These are phyloP conservation scores for Nelumbo lutea DNA, from an alignment of 164 flowering plant genomes.

Conservation along the genomic window DNA sequence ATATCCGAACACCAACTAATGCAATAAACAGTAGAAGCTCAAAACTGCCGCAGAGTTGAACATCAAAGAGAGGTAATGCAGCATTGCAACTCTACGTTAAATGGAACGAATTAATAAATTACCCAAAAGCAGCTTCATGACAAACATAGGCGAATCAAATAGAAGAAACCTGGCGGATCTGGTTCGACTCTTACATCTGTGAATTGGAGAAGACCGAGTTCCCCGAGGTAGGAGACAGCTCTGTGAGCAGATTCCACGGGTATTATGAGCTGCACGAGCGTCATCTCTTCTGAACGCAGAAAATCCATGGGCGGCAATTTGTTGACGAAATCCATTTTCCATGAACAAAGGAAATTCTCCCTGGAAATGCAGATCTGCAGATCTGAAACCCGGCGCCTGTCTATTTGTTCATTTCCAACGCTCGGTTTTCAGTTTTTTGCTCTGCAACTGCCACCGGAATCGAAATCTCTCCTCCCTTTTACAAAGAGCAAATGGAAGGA, in stretches of 20 bases:
- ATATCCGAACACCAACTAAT: not conserved
- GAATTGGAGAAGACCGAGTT: conserved; percentile 87
- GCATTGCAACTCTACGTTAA: not conserved
- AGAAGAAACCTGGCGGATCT: not conserved
- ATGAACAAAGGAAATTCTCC: conserved; percentile 9
- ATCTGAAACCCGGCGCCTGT: conserved; percentile 15
- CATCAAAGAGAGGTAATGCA: not conserved
- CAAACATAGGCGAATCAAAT: not conserved
- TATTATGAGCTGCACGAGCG: conserved; percentile 73
- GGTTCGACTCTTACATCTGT: conserved; percentile 51
- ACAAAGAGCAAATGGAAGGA: no score
- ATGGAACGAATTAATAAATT: not conserved
- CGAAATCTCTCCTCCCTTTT: not conserved
- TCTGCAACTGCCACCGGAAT: conserved; percentile 30
- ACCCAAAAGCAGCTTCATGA: not conserved
- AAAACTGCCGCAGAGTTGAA: not conserved
- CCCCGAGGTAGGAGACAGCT: conserved; percentile 82
- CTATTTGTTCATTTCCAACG: not conserved
- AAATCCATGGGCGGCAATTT: conserved; percentile 83
- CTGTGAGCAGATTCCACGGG: conserved; percentile 91
- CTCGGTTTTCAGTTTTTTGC: conserved; percentile 16
- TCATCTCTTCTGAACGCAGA: conserved; percentile 96
- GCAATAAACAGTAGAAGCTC: not conserved
- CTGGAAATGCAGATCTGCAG: conserved; percentile 12
- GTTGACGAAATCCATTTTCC: conserved; percentile 38